phyloP scores from a whole-genome alignment of 1,284 basidiomycete genomes.

The Ceratobasidium sp. region DNA sequence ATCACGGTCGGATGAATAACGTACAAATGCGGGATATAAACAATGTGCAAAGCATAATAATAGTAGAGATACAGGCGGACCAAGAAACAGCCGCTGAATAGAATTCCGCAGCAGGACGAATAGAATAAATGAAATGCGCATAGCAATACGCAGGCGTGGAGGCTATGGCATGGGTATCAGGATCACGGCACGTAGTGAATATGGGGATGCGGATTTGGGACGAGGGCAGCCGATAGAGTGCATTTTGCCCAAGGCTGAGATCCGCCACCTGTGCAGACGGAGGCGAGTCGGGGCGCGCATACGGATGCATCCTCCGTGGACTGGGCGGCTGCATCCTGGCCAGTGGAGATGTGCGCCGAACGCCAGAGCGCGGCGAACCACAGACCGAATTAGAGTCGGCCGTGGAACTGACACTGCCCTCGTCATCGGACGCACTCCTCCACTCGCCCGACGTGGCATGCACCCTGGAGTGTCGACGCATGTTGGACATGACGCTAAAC shows the following conservation, averaged over 20 bases:
- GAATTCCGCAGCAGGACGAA: neutral
- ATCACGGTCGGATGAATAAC: neutral
- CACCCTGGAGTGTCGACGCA: conserved; percentile 80
- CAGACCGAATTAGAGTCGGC: neutral
- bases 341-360: conserved; percentile 9
- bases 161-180: neutral
- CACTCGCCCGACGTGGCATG: conserved; percentile 51
- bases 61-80: neutral
- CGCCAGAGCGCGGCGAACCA: neutral
- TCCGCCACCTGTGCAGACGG: neutral
- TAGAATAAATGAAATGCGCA: neutral
- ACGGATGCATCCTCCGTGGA: conserved; percentile 30
- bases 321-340: neutral
- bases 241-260: conserved; percentile 3
- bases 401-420: neutral
- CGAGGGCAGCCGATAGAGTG: conserved; percentile 22
- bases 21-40: neutral
- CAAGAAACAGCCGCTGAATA: neutral
- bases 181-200: neutral
- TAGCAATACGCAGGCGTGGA: neutral
- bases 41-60: neutral
- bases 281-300: conserved; percentile 18
- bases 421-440: conserved; percentile 12
- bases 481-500: conserved; percentile 86
- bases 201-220: conserved; percentile 2